Percentiles rank a stretch among this genome's conserved stretches.
Conservation (phyloP, 2,329 filamentous ascomycete species). For the Rutstroemia sp. region DNA sequence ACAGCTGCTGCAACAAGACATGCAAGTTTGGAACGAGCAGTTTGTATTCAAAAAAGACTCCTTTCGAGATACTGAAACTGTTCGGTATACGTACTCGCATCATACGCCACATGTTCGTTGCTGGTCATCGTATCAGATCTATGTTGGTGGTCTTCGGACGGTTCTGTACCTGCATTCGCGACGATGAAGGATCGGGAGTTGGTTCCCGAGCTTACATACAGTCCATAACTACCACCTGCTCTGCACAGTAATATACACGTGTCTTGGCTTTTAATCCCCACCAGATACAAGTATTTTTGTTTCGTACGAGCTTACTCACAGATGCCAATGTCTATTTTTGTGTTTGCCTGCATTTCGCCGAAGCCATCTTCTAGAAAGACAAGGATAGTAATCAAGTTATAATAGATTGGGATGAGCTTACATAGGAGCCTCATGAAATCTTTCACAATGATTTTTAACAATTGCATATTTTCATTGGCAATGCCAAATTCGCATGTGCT, state of each 20-base stretch:
- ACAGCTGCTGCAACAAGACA: background rate
- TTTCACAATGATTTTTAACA: too few relatives aligned
- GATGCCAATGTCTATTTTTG: too few relatives aligned
- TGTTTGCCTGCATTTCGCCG: too few relatives aligned
- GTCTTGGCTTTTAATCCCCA: too few relatives aligned
- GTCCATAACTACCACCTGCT: background rate
- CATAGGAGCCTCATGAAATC: too few relatives aligned
- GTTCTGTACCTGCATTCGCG: slow-evolving; percentile 5
- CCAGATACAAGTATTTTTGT: too few relatives aligned
- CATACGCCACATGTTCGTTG: background rate
- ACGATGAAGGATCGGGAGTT: slow-evolving; percentile 1
- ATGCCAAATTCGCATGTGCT: too few relatives aligned
- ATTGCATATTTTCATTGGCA: too few relatives aligned
- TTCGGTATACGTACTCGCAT: background rate
- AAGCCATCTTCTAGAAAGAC: too few relatives aligned
- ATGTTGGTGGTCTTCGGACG: background rate
- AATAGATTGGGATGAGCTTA: too few relatives aligned
- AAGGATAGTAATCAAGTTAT: too few relatives aligned
- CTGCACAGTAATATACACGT: background rate
- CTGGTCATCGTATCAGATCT: background rate
- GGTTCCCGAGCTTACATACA: slow-evolving; percentile 4
- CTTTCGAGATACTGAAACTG: background rate
- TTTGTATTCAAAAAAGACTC: background rate
- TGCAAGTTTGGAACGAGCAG: background rate
- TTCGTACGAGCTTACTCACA: too few relatives aligned